Base-by-base conservation (phyloP, 805 yeast genomes). In the Kluyveromyces starmeri region DNA sequence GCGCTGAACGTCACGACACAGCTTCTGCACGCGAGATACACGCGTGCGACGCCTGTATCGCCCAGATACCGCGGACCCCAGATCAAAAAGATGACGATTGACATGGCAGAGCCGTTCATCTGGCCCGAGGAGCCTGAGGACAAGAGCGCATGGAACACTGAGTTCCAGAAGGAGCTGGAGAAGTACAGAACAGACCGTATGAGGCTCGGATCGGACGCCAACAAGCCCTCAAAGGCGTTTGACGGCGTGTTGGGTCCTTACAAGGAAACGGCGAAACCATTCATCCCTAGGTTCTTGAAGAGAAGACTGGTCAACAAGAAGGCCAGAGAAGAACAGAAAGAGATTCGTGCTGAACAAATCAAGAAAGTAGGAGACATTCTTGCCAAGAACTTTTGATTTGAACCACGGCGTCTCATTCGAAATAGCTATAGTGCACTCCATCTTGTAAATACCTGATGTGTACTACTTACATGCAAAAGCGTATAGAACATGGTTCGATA, bases 51-150 rank as follows among this genome's bases (percentile, higher is more conserved):
- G 46, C 67, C 69, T 12, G 66, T 68, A 28, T 60, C 71, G 40
- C 79, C 85, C 12, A 76, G 96, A 55, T 75, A 70, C 62, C 73
- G 95, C 61, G 65, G 68, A 6, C 77, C 88, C 1, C 95, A 85
- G 62, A 71, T 74, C 45, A 92, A 92, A 67, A 88, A 86, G 61
- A 92, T 92, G 97, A 89, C 96, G 15, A 81, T 92, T 34, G 97
- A 88, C 48, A 82, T 92, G 89, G 78, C 76, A 38, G 85, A 89
- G 45, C 98, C 99, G 16, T 92, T 92, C 55, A 70, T 92, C 30
- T 92, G 96, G 96, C 99, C 99, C 4, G 79, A 71, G 24, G 71
- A 67, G 40, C 70, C 73, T 16, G 56, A 49, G 26, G 60, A 67
- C 30, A 65, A 65, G 44, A 60, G 60, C 36, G 55, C 64, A 18